A percentile compares a stretch with the other conserved stretches of the same genome.
These are phyloP conservation scores for Plenodomus biglobosus DNA, from an alignment of 2,329 filamentous ascomycete genomes.

Conservation along the genomic window DNA sequence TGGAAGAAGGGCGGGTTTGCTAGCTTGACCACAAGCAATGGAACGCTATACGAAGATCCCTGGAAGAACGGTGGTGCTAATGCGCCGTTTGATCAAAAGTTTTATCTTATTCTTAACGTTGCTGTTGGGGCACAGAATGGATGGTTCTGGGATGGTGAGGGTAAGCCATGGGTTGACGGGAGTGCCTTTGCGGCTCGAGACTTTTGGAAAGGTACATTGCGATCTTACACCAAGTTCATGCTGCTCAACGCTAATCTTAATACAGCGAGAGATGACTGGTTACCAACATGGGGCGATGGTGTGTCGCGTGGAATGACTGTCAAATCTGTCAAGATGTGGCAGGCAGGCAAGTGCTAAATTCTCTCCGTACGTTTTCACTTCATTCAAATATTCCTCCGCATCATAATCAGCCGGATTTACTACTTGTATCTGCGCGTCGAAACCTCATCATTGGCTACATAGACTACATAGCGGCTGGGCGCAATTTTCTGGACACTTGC, in stretches of 20 bases:
- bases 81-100: constrained; percentile 73
- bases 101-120: constrained; percentile 75
- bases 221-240: background rate
- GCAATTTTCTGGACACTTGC: no score
- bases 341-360: constrained; percentile 37
- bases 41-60: constrained; percentile 61
- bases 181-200: constrained; percentile 24
- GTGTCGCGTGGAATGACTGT: constrained; percentile 64
- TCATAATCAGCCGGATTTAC: background rate
- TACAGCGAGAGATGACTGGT: constrained; percentile 60
- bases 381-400: background rate
- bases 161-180: constrained; percentile 68
- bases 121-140: constrained; percentile 77
- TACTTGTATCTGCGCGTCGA: background rate
- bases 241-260: constrained; percentile 62
- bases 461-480: background rate
- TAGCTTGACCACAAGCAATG: constrained; percentile 60
- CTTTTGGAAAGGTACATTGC: constrained; percentile 28
- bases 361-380: background rate
- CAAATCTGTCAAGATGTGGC: constrained; percentile 62
- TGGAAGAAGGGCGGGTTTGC: constrained; percentile 71
- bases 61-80: constrained; percentile 66
- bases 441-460: background rate
- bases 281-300: constrained; percentile 66
- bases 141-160: constrained; percentile 67